Evolutionary conservation across 768 basidiomycete species (phyloP).

Genomic region (Porphyrellus cyaneotinctus): DNA sequence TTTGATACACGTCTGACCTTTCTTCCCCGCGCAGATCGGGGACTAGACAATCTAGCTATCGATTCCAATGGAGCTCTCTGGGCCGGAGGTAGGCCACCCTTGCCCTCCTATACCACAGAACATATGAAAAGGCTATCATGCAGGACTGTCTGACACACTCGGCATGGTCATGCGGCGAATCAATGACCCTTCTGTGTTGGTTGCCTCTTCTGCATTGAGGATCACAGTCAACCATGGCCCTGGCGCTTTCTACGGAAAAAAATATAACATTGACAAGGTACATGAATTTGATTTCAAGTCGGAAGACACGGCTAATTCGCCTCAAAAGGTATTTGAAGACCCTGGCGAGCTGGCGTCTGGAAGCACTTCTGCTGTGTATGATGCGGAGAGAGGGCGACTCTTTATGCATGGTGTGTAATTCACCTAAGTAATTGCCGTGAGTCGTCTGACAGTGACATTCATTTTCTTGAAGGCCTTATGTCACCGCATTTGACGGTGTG

Average conservation of each 20-base stretch:
- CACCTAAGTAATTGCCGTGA: background rate
- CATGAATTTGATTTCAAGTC: background rate
- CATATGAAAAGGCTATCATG: background rate
- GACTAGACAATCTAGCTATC: constrained; percentile 58
- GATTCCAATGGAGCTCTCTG: constrained; percentile 59
- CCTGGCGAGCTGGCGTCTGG: constrained; percentile 54
- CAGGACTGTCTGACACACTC: constrained; percentile 44
- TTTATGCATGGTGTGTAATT: constrained; percentile 54
- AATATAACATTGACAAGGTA: constrained; percentile 58
- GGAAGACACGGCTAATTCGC: constrained; percentile 2
- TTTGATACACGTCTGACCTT: constrained; percentile 4
- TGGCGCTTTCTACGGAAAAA: constrained; percentile 54
- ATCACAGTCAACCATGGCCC: constrained; percentile 51
- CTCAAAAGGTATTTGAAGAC: constrained; percentile 60
- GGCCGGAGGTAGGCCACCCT: constrained; percentile 48
- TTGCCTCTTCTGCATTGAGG: constrained; percentile 49
- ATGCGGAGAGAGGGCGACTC: constrained; percentile 44
- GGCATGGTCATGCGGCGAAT: constrained; percentile 38
- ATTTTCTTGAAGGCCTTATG: constrained; percentile 25
- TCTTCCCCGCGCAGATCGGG: constrained; percentile 36
- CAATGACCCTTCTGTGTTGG: constrained; percentile 36
- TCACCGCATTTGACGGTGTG: constrained; percentile 36
- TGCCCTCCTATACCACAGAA: background rate
- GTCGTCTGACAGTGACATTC: constrained; percentile 8
- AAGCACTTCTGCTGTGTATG: constrained; percentile 54